phyloP scores from a whole-genome alignment of 2,329 filamentous ascomycete species.

The Neurospora sp. region DNA sequence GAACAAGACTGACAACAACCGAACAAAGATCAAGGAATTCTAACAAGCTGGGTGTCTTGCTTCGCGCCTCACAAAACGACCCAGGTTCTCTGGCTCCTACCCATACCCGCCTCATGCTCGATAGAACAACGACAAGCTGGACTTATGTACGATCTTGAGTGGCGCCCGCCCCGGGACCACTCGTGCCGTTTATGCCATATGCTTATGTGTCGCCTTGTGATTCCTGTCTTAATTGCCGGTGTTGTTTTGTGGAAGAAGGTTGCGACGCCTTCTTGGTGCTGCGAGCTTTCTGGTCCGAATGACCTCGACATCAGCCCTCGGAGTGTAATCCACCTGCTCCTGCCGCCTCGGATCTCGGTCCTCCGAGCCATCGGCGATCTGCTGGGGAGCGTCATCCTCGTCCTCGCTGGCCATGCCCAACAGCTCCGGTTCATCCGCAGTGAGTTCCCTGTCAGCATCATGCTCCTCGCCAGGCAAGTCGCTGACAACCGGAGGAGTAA shows the following conservation, averaged over 20 bases:
- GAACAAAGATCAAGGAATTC: background rate
- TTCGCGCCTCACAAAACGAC: background rate
- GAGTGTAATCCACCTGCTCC: background rate
- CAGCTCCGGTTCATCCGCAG: background rate
- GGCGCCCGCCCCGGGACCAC: constrained; percentile 1
- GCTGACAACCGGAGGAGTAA: background rate
- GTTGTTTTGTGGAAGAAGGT: background rate
- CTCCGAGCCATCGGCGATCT: too few relatives aligned
- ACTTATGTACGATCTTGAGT: constrained; percentile 5
- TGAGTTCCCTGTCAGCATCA: background rate
- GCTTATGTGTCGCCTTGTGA: background rate
- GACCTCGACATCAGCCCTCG: background rate
- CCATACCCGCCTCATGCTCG: background rate
- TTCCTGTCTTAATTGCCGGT: background rate
- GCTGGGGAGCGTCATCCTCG: background rate
- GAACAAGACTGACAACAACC: background rate
- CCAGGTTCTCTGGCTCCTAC: background rate
- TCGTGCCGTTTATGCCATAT: background rate
- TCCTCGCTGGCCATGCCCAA: background rate
- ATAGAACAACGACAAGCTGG: background rate
- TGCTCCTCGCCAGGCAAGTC: background rate
- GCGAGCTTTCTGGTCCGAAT: background rate
- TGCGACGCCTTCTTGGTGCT: background rate
- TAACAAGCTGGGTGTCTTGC: background rate
- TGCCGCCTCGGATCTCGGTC: too few relatives aligned